phyloP scores from a whole-genome alignment of 1,139 yeast species.

The Blastobotrys malaysiensis region DNA sequence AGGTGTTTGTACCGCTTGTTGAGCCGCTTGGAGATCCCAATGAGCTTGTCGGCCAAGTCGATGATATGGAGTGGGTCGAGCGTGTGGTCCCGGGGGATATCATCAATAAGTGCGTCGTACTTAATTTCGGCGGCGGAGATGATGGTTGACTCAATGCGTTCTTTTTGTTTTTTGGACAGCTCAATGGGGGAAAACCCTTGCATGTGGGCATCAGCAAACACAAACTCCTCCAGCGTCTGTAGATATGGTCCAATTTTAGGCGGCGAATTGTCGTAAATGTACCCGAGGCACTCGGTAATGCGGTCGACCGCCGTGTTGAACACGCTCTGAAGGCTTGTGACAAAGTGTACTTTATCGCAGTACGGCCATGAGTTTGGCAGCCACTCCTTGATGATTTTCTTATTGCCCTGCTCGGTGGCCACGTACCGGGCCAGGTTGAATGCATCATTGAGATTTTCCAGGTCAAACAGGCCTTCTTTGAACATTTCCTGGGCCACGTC shows the following conservation, averaged over 20 bases:
- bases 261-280: constrained; percentile 46
- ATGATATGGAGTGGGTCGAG: constrained; percentile 54
- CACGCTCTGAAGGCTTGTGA: constrained; percentile 42
- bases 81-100: constrained; percentile 62
- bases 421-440: constrained; percentile 42
- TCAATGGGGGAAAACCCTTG: constrained; percentile 37
- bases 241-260: constrained; percentile 61
- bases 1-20: constrained; percentile 62
- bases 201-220: constrained; percentile 48
- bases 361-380: constrained; percentile 45
- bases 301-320: constrained; percentile 47
- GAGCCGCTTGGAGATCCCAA: constrained; percentile 45
- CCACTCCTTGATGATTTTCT: constrained; percentile 32
- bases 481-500: constrained; percentile 37
- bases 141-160: constrained; percentile 44
- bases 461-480: constrained; percentile 70
- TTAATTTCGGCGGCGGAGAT: constrained; percentile 51
- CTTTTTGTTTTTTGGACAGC: constrained; percentile 47
- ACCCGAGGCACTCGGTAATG: constrained; percentile 42
- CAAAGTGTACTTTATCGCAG: constrained; percentile 51
- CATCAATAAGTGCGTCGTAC: constrained; percentile 52
- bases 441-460: constrained; percentile 43
- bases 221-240: constrained; percentile 45
- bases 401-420: constrained; percentile 31
- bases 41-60: constrained; percentile 52